Conservation (phyloP, 1,284 basidiomycete species). For the Trichosporon asahii region DNA sequence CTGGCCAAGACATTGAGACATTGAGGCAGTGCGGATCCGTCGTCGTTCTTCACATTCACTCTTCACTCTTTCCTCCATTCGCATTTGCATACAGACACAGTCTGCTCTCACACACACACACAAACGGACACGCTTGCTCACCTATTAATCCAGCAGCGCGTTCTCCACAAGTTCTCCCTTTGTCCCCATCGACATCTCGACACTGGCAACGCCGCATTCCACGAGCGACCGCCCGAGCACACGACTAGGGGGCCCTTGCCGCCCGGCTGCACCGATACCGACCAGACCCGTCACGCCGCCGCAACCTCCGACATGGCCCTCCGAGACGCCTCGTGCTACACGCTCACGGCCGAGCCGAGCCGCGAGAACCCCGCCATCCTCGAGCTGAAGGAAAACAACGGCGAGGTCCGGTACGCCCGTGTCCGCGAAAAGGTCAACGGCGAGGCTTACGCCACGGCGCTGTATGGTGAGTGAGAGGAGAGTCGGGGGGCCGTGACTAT, state of each 20-base stretch:
- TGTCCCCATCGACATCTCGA: not conserved
- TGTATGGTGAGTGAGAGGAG: constrained; percentile 38
- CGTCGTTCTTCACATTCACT: not conserved
- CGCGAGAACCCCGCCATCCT: constrained; percentile 26
- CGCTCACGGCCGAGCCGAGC: constrained; percentile 31
- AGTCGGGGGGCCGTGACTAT: not conserved
- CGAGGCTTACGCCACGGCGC: constrained; percentile 35
- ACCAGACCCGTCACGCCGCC: not conserved
- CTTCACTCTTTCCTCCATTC: not conserved
- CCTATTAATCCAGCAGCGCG: not conserved
- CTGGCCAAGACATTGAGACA: not conserved
- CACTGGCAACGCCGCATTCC: too few relatives aligned
- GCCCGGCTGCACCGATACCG: not conserved
- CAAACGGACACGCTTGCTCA: not conserved
- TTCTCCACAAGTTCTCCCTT: not conserved
- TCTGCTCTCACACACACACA: not conserved
- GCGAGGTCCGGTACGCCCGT: constrained; percentile 35
- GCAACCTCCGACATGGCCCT: constrained; percentile 33
- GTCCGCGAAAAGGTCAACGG: constrained; percentile 32
- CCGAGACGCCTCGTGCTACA: constrained; percentile 41
- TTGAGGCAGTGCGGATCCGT: not conserved
- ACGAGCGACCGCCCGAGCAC: not conserved
- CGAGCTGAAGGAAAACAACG: constrained; percentile 34
- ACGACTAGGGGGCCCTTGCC: not conserved
- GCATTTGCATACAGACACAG: not conserved